Evolutionary conservation across 495 filamentous ascomycete genomes (phyloP), one percentile per base, ranked within the genome.

Genomic region (Sporormia fimetaria): DNA sequence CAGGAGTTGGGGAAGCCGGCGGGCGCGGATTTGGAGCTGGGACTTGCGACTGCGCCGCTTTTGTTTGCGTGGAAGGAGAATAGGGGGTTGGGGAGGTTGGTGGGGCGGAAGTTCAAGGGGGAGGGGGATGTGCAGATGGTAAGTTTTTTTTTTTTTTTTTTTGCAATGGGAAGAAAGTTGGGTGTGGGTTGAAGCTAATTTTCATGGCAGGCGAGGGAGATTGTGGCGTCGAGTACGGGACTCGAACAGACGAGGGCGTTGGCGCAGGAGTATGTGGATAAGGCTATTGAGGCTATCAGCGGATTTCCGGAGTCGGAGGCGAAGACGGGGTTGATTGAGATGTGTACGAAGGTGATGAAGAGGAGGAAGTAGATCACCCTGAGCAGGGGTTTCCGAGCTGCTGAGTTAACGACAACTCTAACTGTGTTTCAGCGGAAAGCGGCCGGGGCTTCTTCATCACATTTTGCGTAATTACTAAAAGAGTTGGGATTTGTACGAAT

Each of bases 41-140:
- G 90, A 6, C 68, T 98, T 36, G 90, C 92, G 6, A 98, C 90
- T n/a, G 90, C 90, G 3, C 90, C 90, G 6, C 63, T 96, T 34
- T 64, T 98, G 25, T 98, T 95, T 64, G 92, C 90, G 3, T 96
- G 92, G 90, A 88, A 88, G 67, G 74, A 79, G 42, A 82, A 80
- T 47, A 75, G 74, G 16, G 85, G 88, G 61, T 66, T 98, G 17
- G 92, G 90, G 2, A 71, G 76, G 21, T 64, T 98, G 54, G 90
- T 98, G 25, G 88, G 87, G 42, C 78, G 90, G 58, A 93, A 93
- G 61, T 98, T 98, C 61, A 62, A 67, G 17, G 61, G 71, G 49
- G 73, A 83, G 43, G 92, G 92, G 6, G 90, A 98, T 64, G 80
- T 93, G 34, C 66, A 75, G 47, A 78, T 64, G 68, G 87, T 90